Percentiles rank a stretch among this genome's conserved stretches.
Conservation (phyloP, 768 basidiomycete genomes). For the Obba rivulosa region DNA sequence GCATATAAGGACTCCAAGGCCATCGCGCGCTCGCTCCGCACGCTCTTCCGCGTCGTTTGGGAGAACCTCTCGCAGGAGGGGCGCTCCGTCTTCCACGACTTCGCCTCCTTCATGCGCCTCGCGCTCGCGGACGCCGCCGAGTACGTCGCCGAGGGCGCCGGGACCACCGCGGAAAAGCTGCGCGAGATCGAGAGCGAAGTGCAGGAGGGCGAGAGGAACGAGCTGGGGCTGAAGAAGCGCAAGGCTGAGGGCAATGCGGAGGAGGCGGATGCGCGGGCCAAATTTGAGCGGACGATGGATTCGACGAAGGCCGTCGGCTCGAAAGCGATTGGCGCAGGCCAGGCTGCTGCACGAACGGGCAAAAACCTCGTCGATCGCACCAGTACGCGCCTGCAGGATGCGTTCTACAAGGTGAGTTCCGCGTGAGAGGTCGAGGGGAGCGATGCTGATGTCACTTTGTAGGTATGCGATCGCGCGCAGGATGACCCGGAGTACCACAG, state of each 20-base stretch:
- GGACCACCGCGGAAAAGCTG: slow-evolving; percentile 44
- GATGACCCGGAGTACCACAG: slow-evolving; percentile 53
- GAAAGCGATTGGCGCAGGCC: slow-evolving; percentile 47
- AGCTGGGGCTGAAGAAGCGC: slow-evolving; percentile 48
- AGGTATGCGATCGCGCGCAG: slow-evolving; percentile 65
- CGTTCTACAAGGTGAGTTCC: slow-evolving; percentile 45
- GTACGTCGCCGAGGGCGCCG: slow-evolving; percentile 46
- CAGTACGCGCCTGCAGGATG: slow-evolving; percentile 38
- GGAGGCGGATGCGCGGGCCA: slow-evolving; percentile 40
- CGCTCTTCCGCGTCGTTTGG: slow-evolving; percentile 49
- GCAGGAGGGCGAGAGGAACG: slow-evolving; percentile 54
- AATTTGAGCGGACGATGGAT: slow-evolving; percentile 68
- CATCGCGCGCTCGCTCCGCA: slow-evolving; percentile 44
- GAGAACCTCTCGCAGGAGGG: slow-evolving; percentile 49
- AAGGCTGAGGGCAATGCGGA: slow-evolving; percentile 38
- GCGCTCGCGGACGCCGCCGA: slow-evolving; percentile 66
- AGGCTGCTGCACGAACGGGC: slow-evolving; percentile 35
- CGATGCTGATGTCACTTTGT: too few species aligned
- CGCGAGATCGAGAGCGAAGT: slow-evolving; percentile 54
- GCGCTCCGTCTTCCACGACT: slow-evolving; percentile 49
- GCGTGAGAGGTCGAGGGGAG: too few species aligned
- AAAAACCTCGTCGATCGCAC: slow-evolving; percentile 43
- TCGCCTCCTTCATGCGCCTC: slow-evolving; percentile 59
- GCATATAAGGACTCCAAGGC: slow-evolving; percentile 45
- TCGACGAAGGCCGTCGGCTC: slow-evolving; percentile 53